These are phyloP conservation scores for Clarkia xantiana DNA, from an alignment of 345 rosid species.

Conservation along the genomic window DNA sequence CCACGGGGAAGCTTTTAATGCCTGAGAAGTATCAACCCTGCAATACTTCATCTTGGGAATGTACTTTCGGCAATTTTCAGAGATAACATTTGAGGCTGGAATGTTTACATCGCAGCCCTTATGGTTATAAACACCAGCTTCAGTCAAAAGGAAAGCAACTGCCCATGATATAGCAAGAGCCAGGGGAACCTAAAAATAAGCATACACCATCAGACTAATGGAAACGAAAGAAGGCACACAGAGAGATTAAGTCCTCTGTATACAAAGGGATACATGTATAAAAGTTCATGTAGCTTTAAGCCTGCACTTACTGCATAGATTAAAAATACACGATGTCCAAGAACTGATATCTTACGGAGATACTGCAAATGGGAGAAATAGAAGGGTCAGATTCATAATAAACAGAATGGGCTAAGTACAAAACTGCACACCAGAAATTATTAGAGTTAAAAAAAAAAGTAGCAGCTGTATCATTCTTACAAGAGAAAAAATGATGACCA, in stretches of 20 bases:
- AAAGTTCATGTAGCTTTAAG: neutral
- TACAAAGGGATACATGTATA: neutral
- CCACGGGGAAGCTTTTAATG: conserved; percentile 80
- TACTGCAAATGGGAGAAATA: conserved; percentile 42
- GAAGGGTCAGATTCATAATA: neutral
- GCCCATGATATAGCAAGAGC: conserved; percentile 93
- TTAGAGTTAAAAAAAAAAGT: no score
- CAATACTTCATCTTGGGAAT: conserved; percentile 69
- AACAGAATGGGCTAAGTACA: no score
- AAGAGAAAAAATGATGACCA: conserved; percentile 80
- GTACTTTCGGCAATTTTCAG: conserved; percentile 82
- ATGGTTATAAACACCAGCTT: conserved; percentile 65
- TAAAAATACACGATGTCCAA: conserved; percentile 86
- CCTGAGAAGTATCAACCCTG: conserved; percentile 78
- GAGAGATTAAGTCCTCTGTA: no score
- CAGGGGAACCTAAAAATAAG: conserved; percentile 62
- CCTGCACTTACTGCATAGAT: conserved; percentile 63
- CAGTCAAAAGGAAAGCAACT: conserved; percentile 78
- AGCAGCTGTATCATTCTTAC: conserved; percentile 26
- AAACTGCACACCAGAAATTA: no score
- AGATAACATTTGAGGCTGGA: conserved; percentile 63
- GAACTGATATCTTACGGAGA: conserved; percentile 78
- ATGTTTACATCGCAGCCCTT: conserved; percentile 71
- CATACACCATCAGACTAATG: conserved; percentile 1
- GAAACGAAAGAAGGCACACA: no score